These are phyloP conservation scores for Lentinus tigrinus DNA, from an alignment of 768 basidiomycete genomes.

Conservation along the genomic window DNA sequence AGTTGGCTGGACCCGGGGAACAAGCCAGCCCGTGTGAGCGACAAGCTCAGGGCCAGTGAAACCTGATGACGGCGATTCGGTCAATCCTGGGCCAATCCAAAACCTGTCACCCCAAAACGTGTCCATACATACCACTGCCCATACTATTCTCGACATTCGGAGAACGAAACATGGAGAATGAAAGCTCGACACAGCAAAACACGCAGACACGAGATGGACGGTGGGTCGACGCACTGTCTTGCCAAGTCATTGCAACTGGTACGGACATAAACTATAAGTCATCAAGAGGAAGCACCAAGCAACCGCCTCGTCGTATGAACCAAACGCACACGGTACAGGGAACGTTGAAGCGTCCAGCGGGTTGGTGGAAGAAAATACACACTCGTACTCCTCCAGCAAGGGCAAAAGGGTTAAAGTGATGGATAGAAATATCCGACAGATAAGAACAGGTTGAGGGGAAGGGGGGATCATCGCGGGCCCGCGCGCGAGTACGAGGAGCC, in stretches of 20 bases:
- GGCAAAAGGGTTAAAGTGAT: not conserved
- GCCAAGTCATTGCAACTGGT: slow-evolving; percentile 8
- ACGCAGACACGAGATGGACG: not conserved
- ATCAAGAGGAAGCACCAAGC: slow-evolving; percentile 3
- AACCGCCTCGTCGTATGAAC: slow-evolving; percentile 3
- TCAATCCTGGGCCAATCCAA: no score
- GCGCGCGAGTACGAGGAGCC: not conserved
- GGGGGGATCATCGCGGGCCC: not conserved
- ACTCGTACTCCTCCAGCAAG: slow-evolving; percentile 6
- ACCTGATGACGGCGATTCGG: no score
- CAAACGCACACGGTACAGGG: not conserved
- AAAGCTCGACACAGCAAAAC: not conserved
- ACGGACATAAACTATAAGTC: slow-evolving; percentile 15
- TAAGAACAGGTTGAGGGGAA: not conserved
- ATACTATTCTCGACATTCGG: no score
- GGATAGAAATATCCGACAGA: slow-evolving; percentile 3
- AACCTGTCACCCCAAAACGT: no score
- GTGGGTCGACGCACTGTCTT: slow-evolving; percentile 21
- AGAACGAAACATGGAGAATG: no score
- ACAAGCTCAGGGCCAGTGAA: no score
- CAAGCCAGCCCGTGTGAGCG: no score
- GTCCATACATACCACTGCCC: no score
- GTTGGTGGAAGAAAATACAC: not conserved
- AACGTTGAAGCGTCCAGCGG: slow-evolving; percentile 22
- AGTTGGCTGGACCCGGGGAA: no score